phyloP scores from a whole-genome alignment of 2,329 filamentous ascomycete genomes.

The Pseudogymnoascus sp. region DNA sequence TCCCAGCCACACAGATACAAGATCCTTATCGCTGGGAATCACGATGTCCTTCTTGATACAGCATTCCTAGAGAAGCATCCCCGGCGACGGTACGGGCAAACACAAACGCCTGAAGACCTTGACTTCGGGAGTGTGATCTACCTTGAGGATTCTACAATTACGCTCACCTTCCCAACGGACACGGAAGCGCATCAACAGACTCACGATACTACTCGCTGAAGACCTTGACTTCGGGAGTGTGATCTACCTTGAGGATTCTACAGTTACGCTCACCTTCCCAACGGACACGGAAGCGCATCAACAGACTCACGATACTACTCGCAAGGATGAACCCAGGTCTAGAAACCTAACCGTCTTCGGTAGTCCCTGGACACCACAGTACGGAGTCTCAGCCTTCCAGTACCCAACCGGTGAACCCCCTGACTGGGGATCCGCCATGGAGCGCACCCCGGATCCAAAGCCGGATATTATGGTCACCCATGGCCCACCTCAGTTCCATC shows the following conservation, averaged over 20 bases:
- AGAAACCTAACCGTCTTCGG: no score
- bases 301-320: no score
- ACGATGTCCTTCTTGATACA: conserved; percentile 43
- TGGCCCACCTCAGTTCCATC: conserved; percentile 51
- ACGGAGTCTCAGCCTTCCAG: conserved; percentile 39
- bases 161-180: no score
- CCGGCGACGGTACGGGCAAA: no score
- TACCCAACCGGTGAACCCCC: conserved; percentile 48
- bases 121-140: conserved; percentile 62
- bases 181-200: no score
- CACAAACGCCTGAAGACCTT: conserved; percentile 35
- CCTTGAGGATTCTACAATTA: conserved; percentile 48
- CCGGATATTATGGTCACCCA: conserved; percentile 57
- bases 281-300: no score
- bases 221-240: conserved; percentile 55
- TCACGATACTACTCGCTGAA: conserved; percentile 8
- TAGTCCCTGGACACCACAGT: no score
- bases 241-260: conserved; percentile 62
- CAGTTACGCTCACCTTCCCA: no score
- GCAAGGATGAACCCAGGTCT: no score
- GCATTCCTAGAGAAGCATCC: no score
- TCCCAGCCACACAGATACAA: conserved; percentile 69
- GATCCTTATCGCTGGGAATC: conserved; percentile 77
- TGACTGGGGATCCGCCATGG: conserved; percentile 38
- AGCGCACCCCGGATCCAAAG: conserved; percentile 47